Conservation (phyloP, 352 stramenopile genomes). For the Saprolegnia parasitica region DNA sequence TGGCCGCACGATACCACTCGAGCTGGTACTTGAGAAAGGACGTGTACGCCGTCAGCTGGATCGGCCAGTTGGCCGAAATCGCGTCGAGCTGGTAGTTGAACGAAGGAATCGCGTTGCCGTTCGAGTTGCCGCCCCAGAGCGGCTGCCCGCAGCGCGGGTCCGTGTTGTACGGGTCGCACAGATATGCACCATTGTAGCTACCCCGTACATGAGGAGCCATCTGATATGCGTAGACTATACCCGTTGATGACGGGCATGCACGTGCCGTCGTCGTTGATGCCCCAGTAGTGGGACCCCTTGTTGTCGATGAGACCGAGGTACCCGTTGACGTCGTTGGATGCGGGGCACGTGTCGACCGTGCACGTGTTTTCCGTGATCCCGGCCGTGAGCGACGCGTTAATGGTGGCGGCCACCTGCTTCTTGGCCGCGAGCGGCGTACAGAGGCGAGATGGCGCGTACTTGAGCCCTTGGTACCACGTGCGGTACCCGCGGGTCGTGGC, state of each 20-base stretch:
- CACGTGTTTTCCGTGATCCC: constrained; percentile 53
- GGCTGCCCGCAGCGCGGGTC: constrained; percentile 32
- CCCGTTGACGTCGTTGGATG: constrained; percentile 48
- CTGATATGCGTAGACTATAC: too few species aligned
- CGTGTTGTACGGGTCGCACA: constrained; percentile 54
- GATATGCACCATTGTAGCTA: constrained; percentile 47
- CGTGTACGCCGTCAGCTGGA: constrained; percentile 75
- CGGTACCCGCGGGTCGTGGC: constrained; percentile 40
- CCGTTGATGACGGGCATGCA: constrained; percentile 55
- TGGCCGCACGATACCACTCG: constrained; percentile 39
- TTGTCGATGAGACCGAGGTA: constrained; percentile 43
- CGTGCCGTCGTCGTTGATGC: constrained; percentile 58
- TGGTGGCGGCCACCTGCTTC: background rate
- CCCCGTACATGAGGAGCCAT: background rate
- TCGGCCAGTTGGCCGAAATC: constrained; percentile 86
- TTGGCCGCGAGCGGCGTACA: background rate
- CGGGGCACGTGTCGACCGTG: constrained; percentile 37
- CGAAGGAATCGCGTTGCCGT: constrained; percentile 15
- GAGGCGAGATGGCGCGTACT: constrained; percentile 35
- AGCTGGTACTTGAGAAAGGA: constrained; percentile 72
- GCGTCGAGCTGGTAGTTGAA: constrained; percentile 89
- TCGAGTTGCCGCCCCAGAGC: constrained; percentile 6
- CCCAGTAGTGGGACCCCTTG: constrained; percentile 42
- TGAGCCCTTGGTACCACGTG: constrained; percentile 56
- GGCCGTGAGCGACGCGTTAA: constrained; percentile 29